Percentiles rank a stretch among this genome's conserved stretches.
Evolutionary conservation across 192 early-diverging fungal species (phyloP).

Genomic region (Diversispora eburnea): DNA sequence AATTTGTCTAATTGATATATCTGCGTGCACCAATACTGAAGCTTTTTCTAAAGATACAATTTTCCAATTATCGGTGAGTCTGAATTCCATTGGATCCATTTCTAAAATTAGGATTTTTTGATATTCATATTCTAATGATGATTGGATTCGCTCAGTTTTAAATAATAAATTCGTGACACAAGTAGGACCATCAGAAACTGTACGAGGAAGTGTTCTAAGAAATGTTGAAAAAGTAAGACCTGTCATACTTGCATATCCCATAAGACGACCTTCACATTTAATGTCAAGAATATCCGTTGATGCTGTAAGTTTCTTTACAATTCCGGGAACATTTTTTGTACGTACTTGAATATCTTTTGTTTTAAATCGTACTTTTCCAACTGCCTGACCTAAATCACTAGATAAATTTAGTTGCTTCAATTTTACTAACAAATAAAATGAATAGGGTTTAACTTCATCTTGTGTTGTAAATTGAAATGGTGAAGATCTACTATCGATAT

Average conservation of each 20-base stretch:
- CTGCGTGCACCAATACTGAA: constrained; percentile 33
- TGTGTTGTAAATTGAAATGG: constrained; percentile 28
- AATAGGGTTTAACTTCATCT: constrained; percentile 43
- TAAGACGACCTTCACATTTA: constrained; percentile 58
- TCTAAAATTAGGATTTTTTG: constrained; percentile 66
- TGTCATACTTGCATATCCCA: constrained; percentile 39
- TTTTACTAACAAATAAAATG: constrained; percentile 41
- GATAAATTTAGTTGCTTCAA: constrained; percentile 48
- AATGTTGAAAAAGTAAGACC: constrained; percentile 34
- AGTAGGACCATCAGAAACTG: constrained; percentile 30
- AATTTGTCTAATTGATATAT: constrained; percentile 27
- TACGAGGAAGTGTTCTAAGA: constrained; percentile 2
- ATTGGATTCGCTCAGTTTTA: constrained; percentile 47
- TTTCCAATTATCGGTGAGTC: constrained; percentile 50
- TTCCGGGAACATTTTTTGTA: constrained; percentile 39
- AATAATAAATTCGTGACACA: constrained; percentile 41
- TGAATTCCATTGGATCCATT: constrained; percentile 49
- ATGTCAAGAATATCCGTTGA: constrained; percentile 45
- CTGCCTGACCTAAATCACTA: constrained; percentile 60
- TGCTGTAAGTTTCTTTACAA: constrained; percentile 38
- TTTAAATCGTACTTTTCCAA: constrained; percentile 53
- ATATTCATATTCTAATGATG: constrained; percentile 71
- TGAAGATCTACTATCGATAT: constrained; percentile 9
- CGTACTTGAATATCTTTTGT: constrained; percentile 45
- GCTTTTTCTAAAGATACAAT: constrained; percentile 29